Evolutionary conservation across 176 grass and related monocot species (phyloP).

Genomic region (Eragrostis curvula): DNA sequence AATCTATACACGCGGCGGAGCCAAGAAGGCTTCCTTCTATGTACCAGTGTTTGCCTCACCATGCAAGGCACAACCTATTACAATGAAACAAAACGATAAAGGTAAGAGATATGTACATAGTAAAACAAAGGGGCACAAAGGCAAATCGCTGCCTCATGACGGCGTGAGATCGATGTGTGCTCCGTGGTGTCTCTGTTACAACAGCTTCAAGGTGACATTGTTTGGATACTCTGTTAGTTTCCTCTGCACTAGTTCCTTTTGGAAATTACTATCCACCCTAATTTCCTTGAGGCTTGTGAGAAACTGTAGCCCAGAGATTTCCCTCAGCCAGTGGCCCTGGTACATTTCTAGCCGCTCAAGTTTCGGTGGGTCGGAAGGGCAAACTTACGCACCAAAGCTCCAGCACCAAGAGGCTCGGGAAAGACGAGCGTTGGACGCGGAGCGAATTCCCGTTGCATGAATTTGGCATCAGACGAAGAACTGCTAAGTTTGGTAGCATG

Average conservation of each 20-base stretch:
- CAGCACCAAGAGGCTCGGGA: background rate
- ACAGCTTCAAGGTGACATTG: background rate
- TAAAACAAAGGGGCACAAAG: too few relatives aligned
- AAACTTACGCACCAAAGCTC: rapidly evolving
- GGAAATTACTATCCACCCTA: background rate
- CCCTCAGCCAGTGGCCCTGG: rapidly evolving
- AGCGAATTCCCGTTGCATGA: background rate
- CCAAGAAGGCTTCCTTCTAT: too few relatives aligned
- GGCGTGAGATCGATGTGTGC: background rate
- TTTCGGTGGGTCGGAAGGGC: too few relatives aligned
- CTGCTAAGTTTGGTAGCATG: too few relatives aligned
- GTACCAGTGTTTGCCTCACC: too few relatives aligned
- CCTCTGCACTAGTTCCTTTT: background rate
- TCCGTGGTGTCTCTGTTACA: background rate
- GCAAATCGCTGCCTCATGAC: background rate
- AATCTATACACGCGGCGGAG: too few relatives aligned
- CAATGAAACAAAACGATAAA: too few relatives aligned
- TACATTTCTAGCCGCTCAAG: background rate
- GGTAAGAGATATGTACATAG: too few relatives aligned
- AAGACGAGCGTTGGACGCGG: background rate
- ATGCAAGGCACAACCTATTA: too few relatives aligned
- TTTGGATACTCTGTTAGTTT: background rate
- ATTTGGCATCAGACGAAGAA: background rate
- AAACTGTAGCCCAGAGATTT: background rate
- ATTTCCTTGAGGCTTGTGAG: constrained; percentile 4